Evolutionary conservation across 495 filamentous ascomycete species (phyloP).

Genomic region (Halenospora varia): DNA sequence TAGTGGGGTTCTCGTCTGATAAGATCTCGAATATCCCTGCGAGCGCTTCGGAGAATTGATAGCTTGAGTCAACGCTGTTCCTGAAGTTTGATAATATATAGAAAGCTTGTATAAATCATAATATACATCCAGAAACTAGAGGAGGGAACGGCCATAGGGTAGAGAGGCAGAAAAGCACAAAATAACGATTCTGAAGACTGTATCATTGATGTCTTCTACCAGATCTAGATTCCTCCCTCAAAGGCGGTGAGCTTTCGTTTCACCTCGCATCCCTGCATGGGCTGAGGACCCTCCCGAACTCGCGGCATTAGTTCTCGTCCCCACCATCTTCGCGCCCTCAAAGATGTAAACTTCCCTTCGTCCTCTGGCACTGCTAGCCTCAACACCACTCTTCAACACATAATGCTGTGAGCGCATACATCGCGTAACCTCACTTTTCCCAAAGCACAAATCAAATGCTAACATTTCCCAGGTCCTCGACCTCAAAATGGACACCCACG

Average conservation of each 20-base stretch:
- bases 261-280: not conserved
- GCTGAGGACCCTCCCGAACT: constrained; percentile 2
- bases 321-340: not conserved
- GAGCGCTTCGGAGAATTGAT: not conserved
- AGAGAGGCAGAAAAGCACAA: not conserved
- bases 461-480: not conserved
- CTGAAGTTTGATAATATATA: no score
- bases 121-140: no score
- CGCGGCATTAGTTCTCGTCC: not conserved
- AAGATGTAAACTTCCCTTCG: constrained; percentile 6
- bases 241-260: not conserved
- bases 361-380: not conserved
- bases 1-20: not conserved
- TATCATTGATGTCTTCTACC: not conserved
- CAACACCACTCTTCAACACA: not conserved
- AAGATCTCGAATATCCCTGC: not conserved
- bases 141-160: not conserved
- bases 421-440: not conserved
- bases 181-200: not conserved
- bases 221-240: not conserved
- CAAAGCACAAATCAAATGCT: not conserved
- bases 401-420: constrained; percentile 2
- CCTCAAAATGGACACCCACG: constrained; percentile 27
- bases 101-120: no score
- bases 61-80: not conserved